Evolutionary conservation across 2,329 filamentous ascomycete genomes (phyloP).

Genomic region (Aspergillus puulaauensis): DNA sequence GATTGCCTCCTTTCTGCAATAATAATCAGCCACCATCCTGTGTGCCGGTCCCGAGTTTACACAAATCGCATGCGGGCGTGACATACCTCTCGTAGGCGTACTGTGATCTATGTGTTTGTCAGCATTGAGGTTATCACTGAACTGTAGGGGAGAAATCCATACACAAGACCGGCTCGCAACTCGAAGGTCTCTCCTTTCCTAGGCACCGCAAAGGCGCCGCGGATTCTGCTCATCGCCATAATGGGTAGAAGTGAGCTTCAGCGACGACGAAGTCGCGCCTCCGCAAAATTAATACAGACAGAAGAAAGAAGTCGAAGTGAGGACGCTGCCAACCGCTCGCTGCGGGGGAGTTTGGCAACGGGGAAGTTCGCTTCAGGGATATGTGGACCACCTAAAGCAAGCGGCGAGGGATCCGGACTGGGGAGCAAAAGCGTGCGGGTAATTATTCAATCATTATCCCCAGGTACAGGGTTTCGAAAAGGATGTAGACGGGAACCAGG

Average conservation of each 20-base stretch:
- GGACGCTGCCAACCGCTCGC: constrained; percentile 24
- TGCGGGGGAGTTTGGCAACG: constrained; percentile 31
- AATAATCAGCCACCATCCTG: constrained; percentile 27
- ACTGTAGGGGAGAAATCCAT: constrained; percentile 30
- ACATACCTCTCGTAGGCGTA: constrained; percentile 89
- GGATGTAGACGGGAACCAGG: background rate
- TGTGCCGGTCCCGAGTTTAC: background rate
- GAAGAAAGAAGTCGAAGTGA: constrained; percentile 3
- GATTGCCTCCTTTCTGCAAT: constrained; percentile 83
- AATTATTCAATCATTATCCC: constrained; percentile 3
- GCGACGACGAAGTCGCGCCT: constrained; percentile 38
- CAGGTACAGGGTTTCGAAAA: background rate
- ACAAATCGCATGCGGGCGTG: background rate
- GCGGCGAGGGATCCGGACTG: constrained; percentile 4
- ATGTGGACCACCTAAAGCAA: constrained; percentile 13
- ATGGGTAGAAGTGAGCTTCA: constrained; percentile 29
- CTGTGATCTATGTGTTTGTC: constrained; percentile 66
- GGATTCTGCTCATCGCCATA: constrained; percentile 96
- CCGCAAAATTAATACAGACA: constrained; percentile 23
- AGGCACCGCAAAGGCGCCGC: constrained; percentile 87
- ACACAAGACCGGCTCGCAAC: constrained; percentile 85
- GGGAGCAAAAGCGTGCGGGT: constrained; percentile 2
- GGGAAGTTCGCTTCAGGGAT: constrained; percentile 30
- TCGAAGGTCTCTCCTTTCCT: constrained; percentile 98
- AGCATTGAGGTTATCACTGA: constrained; percentile 30